A percentile compares a stretch with the other conserved stretches of the same genome.
Conservation (phyloP, 2,329 filamentous ascomycete species). For the Dryadomyces quercivorus region DNA sequence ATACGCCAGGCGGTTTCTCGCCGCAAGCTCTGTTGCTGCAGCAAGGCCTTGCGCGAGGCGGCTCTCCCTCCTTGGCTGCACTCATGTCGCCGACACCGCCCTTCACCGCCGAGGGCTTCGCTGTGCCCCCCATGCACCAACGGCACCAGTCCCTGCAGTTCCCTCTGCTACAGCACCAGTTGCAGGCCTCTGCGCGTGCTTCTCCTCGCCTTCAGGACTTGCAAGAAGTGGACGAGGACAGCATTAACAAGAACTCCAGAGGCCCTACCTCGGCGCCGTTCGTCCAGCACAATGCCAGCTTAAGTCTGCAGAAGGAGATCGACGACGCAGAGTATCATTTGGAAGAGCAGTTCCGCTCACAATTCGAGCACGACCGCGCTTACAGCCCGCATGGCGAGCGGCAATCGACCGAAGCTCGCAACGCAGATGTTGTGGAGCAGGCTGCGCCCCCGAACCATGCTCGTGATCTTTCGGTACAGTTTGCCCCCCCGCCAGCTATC, state of each 20-base stretch:
- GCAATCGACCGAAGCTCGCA: slow-evolving; percentile 16
- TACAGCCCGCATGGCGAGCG: slow-evolving; percentile 51
- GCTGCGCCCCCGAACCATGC: slow-evolving; percentile 21
- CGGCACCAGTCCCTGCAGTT: slow-evolving; percentile 49
- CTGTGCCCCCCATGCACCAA: slow-evolving; percentile 32
- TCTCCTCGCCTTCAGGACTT: slow-evolving; percentile 59
- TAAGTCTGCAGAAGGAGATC: slow-evolving; percentile 70
- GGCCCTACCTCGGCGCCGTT: slow-evolving; percentile 26
- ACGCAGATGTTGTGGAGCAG: slow-evolving; percentile 10
- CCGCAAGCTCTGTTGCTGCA: slow-evolving; percentile 41
- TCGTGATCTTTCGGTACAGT: slow-evolving; percentile 34
- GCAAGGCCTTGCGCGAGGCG: slow-evolving; percentile 39
- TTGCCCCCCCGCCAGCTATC: slow-evolving; percentile 24
- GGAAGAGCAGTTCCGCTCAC: slow-evolving; percentile 65
- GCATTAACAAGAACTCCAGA: slow-evolving; percentile 33
- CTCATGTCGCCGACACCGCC: slow-evolving; percentile 54
- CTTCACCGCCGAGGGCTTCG: slow-evolving; percentile 40
- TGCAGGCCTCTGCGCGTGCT: slow-evolving; percentile 41
- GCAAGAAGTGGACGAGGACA: slow-evolving; percentile 60
- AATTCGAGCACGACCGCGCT: slow-evolving; percentile 62
- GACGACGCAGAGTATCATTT: slow-evolving; percentile 78
- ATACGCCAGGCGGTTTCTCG: slow-evolving; percentile 47
- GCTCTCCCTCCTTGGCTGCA: slow-evolving; percentile 52
- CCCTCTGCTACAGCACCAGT: slow-evolving; percentile 41
- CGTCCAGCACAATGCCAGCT: slow-evolving; percentile 57